Percentiles rank a stretch among this genome's conserved stretches.
phyloP scores from a whole-genome alignment of 1,284 basidiomycete species.

The Ceratobasidium sp. region DNA sequence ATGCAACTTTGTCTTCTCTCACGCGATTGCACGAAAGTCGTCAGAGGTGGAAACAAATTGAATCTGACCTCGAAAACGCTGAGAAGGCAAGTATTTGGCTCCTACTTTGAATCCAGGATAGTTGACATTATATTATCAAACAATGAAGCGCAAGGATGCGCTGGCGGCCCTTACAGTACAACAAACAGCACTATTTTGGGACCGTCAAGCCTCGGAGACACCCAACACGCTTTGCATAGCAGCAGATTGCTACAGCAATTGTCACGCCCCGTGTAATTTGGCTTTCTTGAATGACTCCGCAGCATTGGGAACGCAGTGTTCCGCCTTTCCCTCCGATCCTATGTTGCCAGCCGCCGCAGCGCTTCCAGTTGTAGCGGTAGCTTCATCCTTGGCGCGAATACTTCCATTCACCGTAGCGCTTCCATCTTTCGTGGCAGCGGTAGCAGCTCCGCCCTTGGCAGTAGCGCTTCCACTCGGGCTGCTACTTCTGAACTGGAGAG shows the following conservation, averaged over 20 bases:
- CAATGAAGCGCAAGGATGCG: background rate
- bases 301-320: background rate
- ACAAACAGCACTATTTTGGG: background rate
- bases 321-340: too few species aligned
- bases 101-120: too few species aligned
- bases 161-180: background rate
- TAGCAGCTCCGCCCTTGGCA: too few species aligned
- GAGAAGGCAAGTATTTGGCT: background rate
- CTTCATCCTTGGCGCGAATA: too few species aligned
- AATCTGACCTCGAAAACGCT: background rate
- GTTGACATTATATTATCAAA: background rate
- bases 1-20: background rate
- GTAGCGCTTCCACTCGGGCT: background rate
- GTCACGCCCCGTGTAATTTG: background rate
- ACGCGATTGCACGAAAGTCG: background rate
- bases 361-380: too few species aligned
- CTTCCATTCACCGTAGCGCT: background rate
- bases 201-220: background rate
- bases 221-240: conserved; percentile 13
- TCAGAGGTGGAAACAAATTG: background rate
- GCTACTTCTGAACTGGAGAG: background rate
- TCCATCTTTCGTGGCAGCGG: too few species aligned
- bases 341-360: background rate
- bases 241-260: conserved; percentile 4
- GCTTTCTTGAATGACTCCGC: background rate